These are phyloP conservation scores for Cladosporium sp. DNA, from an alignment of 2,329 filamentous ascomycete species.

Conservation along the genomic window DNA sequence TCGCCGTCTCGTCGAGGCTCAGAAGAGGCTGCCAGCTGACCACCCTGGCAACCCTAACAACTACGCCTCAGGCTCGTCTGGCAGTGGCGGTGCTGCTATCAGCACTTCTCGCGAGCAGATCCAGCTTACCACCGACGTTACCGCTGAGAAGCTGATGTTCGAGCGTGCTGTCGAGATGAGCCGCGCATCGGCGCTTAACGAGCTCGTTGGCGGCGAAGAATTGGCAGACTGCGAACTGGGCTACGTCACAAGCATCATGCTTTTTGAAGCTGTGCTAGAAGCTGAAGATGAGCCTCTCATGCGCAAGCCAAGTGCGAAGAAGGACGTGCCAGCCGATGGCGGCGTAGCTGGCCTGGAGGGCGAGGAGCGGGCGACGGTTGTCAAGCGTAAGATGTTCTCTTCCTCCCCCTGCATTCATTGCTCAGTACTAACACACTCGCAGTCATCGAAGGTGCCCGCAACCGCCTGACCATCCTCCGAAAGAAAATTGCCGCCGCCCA, in stretches of 20 bases:
- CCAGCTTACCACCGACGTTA: constrained; percentile 81
- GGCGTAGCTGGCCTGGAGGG: constrained; percentile 56
- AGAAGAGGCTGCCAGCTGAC: constrained; percentile 77
- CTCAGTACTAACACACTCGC: constrained; percentile 30
- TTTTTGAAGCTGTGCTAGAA: constrained; percentile 93
- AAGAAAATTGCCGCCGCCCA: constrained; percentile 44
- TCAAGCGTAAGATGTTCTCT: constrained; percentile 58
- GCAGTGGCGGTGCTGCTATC: constrained; percentile 52
- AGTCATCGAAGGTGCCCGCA: constrained; percentile 52
- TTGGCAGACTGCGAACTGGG: constrained; percentile 85
- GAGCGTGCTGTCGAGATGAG: constrained; percentile 98
- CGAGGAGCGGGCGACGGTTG: constrained; percentile 72
- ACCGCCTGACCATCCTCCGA: constrained; percentile 46
- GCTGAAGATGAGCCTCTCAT: constrained; percentile 64
- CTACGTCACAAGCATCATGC: constrained; percentile 88
- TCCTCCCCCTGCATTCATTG: neutral
- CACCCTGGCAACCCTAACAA: constrained; percentile 87
- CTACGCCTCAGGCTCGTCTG: constrained; percentile 57
- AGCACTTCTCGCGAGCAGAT: constrained; percentile 76
- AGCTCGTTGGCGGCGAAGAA: constrained; percentile 83
- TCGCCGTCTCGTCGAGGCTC: constrained; percentile 80
- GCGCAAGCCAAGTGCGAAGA: constrained; percentile 48
- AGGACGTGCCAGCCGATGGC: constrained; percentile 51
- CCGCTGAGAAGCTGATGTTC: constrained; percentile 97
- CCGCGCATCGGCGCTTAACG: constrained; percentile 87